These are phyloP conservation scores for Penicillium argentinense DNA, from an alignment of 495 filamentous ascomycete species.

Conservation along the genomic window DNA sequence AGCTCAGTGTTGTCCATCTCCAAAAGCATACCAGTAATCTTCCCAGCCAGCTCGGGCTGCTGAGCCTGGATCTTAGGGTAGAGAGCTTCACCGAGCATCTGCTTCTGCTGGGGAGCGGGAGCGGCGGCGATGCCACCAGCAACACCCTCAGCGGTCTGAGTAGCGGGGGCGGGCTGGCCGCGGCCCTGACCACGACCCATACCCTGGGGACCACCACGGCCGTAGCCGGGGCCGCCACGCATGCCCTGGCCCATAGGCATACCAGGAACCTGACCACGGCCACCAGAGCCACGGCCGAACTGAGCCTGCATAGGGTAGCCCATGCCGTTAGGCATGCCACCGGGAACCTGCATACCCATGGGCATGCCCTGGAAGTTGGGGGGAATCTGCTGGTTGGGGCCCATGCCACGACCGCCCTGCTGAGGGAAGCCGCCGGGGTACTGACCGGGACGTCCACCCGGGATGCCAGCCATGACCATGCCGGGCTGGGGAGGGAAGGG, in stretches of 20 bases:
- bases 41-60: conserved; percentile 93
- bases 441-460: conserved; percentile 79
- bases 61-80: conserved; percentile 96
- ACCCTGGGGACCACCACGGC: conserved; percentile 49
- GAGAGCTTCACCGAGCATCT: conserved; percentile 93
- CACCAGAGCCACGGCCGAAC: conserved; percentile 68
- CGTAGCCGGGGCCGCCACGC: conserved; percentile 66
- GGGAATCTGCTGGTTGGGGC: conserved; percentile 74
- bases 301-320: conserved; percentile 58
- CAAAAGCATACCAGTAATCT: conserved; percentile 99
- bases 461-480: conserved; percentile 79
- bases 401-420: conserved; percentile 80
- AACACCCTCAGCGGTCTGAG: conserved; percentile 30
- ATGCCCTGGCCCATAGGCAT: conserved; percentile 70
- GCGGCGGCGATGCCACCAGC: conserved; percentile 41
- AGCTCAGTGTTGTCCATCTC: conserved; percentile 98
- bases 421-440: conserved; percentile 79
- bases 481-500: conserved; percentile 80
- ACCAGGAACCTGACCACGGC: conserved; percentile 73
- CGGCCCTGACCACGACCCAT: conserved; percentile 51
- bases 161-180: conserved; percentile 37
- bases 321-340: conserved; percentile 55
- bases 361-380: conserved; percentile 81
- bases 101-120: conserved; percentile 82
- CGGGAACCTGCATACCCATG: conserved; percentile 67